phyloP scores from a whole-genome alignment of 78 protist species.

The Diacronema lutheri region DNA sequence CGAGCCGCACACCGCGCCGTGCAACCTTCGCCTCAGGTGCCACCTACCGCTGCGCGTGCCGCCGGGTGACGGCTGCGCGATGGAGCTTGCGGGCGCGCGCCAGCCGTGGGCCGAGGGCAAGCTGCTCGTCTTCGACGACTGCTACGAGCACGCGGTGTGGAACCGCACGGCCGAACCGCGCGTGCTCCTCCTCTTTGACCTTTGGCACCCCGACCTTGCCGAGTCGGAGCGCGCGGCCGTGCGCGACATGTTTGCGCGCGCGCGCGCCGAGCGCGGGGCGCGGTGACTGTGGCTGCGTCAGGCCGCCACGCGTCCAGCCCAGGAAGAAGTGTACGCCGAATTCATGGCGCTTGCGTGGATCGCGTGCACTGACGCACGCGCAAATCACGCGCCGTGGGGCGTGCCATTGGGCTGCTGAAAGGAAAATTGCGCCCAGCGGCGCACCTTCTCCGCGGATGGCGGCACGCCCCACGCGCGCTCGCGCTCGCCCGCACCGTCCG shows the following conservation, averaged over 20 bases:
- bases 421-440: too few relatives aligned
- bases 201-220: neutral
- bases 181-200: neutral
- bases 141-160: slow-evolving; percentile 1
- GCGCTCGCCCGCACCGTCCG: too few relatives aligned
- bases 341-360: too few relatives aligned
- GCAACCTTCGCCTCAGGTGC: neutral
- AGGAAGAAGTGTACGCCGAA: too few relatives aligned
- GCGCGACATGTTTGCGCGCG: neutral
- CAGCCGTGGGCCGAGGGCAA: neutral
- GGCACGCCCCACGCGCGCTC: too few relatives aligned
- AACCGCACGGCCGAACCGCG: neutral
- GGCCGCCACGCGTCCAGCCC: too few relatives aligned
- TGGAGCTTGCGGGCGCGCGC: neutral
- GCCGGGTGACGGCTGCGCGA: neutral
- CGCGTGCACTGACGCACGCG: too few relatives aligned
- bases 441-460: too few relatives aligned
- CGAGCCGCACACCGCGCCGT: neutral
- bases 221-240: neutral
- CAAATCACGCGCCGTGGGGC: too few relatives aligned
- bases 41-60: neutral
- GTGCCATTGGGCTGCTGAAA: too few relatives aligned
- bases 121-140: neutral
- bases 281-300: too few relatives aligned
- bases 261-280: too few relatives aligned